Conservation (phyloP, 163 green algal species). For the Volvox carteri region DNA sequence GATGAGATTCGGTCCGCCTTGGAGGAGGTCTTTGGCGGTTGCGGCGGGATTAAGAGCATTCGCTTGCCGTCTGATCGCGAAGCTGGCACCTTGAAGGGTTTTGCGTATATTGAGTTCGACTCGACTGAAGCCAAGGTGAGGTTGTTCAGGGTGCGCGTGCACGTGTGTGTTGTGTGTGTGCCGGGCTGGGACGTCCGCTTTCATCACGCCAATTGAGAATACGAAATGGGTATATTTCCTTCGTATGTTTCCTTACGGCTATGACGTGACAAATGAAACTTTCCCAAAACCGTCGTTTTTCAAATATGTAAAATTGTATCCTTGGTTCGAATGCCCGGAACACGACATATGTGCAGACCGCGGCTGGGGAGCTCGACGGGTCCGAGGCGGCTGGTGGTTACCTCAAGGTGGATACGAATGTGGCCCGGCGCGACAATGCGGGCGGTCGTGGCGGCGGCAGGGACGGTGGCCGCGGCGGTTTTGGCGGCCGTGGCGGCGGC, state of each 20-base stretch:
- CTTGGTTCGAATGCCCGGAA: too few relatives aligned
- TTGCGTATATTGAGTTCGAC: slow-evolving; percentile 94
- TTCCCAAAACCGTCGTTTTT: too few relatives aligned
- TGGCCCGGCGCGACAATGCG: slow-evolving; percentile 65
- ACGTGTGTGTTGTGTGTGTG: too few relatives aligned
- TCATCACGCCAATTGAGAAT: too few relatives aligned
- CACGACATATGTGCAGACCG: slow-evolving; percentile 48
- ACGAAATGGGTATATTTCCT: too few relatives aligned
- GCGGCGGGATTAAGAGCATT: slow-evolving; percentile 82
- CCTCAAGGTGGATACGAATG: slow-evolving; percentile 90
- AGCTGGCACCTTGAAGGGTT: slow-evolving; percentile 84
- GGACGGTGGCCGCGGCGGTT: slow-evolving; percentile 66
- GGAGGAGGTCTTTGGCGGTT: slow-evolving; percentile 83
- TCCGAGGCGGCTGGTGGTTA: slow-evolving; percentile 84
- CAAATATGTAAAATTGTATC: too few relatives aligned
- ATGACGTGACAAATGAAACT: too few relatives aligned
- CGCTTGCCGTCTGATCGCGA: slow-evolving; percentile 72
- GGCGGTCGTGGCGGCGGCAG: slow-evolving; percentile 64
- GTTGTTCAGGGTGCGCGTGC: neutral
- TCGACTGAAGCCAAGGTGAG: slow-evolving; percentile 81
- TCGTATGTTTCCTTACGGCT: too few relatives aligned
- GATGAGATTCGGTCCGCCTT: slow-evolving; percentile 66
- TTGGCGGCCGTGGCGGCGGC: slow-evolving; percentile 69
- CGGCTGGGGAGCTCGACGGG: slow-evolving; percentile 86
- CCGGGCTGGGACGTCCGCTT: too few relatives aligned